Base-by-base conservation (phyloP, 2,329 filamentous ascomycete species). In the Ascochyta lentis region DNA sequence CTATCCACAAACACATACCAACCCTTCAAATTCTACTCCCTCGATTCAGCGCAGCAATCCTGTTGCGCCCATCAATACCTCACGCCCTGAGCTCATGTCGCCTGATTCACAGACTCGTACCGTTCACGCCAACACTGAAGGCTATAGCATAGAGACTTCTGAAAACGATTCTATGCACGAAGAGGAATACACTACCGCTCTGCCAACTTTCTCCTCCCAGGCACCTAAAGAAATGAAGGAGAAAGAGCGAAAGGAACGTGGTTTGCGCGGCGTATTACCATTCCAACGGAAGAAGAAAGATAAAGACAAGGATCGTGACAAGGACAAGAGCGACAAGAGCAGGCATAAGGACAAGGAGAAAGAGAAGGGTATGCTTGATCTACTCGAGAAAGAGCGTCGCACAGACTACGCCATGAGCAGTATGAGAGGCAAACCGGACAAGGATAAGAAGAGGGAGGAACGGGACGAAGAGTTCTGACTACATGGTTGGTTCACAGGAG, bases 181-280 rank as follows among this genome's bases (percentile, higher is more conserved):
- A 56, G 72, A 76, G 52, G 75, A 77, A 37, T 73, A 69, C 42
- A 73, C 74, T 0, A 77, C 74, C 1, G 74, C 74, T 0, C 59
- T 77, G 2, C 74, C 74, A 1, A 64, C 66, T 8, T 74, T 76
- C 49, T 70, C 71, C 10, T 65, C 69, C 19, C 71, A 72, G 35
- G 47, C 50, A 23, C 67, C 69, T 29, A 66, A 70, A n/a, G 55
- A 53, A 16, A 27, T 68, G 38, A 74, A 74, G 39, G 69, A 74
- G 22, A 73, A 71, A 38, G 75, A 76, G 49, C 70, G 69, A n/a
- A 75, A 68, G 35, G 70, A 77, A 56, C 72, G 77, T 34, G 71
- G 77, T 6, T 64, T 79, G 44, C 69, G 75, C 8, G 72, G 71
- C 5, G 71, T 79, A 6, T 57, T 76, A 7, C 72, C 71, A 1